phyloP scores from a whole-genome alignment of 768 basidiomycete species.

The Atractiella rhizophila region DNA sequence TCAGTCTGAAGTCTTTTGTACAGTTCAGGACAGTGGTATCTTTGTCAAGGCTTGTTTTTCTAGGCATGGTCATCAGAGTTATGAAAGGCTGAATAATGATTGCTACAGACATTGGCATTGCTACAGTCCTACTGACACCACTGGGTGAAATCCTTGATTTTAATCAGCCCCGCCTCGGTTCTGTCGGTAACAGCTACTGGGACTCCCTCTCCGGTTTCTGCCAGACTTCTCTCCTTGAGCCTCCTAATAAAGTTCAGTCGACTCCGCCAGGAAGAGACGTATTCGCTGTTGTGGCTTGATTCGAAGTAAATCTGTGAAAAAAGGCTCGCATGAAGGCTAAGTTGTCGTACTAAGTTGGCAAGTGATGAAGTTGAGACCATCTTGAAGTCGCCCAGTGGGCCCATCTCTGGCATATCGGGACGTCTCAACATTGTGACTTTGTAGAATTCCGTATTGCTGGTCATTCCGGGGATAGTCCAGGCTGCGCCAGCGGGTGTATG shows the following conservation, averaged over 20 bases:
- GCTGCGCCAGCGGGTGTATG: conserved; percentile 62
- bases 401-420: conserved; percentile 74
- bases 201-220: too few relatives aligned
- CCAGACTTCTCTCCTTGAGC: conserved; percentile 4
- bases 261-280: conserved; percentile 12
- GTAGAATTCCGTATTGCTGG: conserved; percentile 45
- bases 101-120: too few relatives aligned
- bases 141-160: too few relatives aligned
- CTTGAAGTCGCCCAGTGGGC: conserved; percentile 78
- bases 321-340: conserved; percentile 68
- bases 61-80: too few relatives aligned
- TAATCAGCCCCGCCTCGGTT: too few relatives aligned
- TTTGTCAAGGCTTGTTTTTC: too few relatives aligned
- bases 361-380: conserved; percentile 69
- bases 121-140: too few relatives aligned
- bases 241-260: conserved; percentile 13
- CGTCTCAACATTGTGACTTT: conserved; percentile 75
- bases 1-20: too few relatives aligned
- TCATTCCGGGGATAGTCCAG: conserved; percentile 54
- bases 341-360: conserved; percentile 63
- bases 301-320: conserved; percentile 45
- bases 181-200: too few relatives aligned
- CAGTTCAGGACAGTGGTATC: too few relatives aligned
- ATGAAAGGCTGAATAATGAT: too few relatives aligned
- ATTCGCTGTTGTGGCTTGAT: conserved; percentile 9